Conservation (phyloP, 257 asterid species). For the Agastache rugosa region DNA sequence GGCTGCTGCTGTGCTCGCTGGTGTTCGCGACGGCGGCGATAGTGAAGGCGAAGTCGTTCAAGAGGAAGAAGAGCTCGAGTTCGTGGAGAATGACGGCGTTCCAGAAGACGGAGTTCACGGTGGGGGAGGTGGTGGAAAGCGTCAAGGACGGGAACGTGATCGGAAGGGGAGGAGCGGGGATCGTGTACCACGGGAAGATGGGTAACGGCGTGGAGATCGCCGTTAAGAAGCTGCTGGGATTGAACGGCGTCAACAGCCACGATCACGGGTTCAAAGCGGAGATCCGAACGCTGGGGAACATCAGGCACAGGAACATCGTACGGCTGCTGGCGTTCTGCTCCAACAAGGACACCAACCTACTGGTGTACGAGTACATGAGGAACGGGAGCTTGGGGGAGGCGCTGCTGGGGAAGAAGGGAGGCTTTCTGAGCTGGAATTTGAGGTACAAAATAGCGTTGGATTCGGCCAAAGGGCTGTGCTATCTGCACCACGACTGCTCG, state of each 20-base stretch:
- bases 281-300: slow-evolving; percentile 82
- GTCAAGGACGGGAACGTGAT: slow-evolving; percentile 89
- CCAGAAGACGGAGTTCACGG: slow-evolving; percentile 75
- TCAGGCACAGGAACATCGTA: slow-evolving; percentile 85
- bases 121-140: slow-evolving; percentile 75
- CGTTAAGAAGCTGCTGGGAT: slow-evolving; percentile 75
- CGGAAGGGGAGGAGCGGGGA: slow-evolving; percentile 95
- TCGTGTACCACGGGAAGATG: slow-evolving; percentile 85
- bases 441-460: slow-evolving; percentile 85
- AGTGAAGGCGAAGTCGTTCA: slow-evolving; percentile 81
- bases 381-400: slow-evolving; percentile 97
- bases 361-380: slow-evolving; percentile 91
- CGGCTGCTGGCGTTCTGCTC: slow-evolving; percentile 82
- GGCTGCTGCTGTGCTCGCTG: slow-evolving; percentile 68
- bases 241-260: slow-evolving; percentile 57
- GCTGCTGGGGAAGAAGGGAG: slow-evolving; percentile 83
- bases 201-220: slow-evolving; percentile 82
- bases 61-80: slow-evolving; percentile 45
- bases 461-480: slow-evolving; percentile 88
- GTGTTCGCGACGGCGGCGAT: slow-evolving; percentile 76
- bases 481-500: slow-evolving; percentile 89
- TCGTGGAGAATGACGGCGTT: slow-evolving; percentile 93
- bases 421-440: slow-evolving; percentile 72
- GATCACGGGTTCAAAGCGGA: slow-evolving; percentile 93
- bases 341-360: slow-evolving; percentile 80